These are phyloP conservation scores for Rubia yunnanensis DNA, from an alignment of 257 asterid species.

Conservation along the genomic window DNA sequence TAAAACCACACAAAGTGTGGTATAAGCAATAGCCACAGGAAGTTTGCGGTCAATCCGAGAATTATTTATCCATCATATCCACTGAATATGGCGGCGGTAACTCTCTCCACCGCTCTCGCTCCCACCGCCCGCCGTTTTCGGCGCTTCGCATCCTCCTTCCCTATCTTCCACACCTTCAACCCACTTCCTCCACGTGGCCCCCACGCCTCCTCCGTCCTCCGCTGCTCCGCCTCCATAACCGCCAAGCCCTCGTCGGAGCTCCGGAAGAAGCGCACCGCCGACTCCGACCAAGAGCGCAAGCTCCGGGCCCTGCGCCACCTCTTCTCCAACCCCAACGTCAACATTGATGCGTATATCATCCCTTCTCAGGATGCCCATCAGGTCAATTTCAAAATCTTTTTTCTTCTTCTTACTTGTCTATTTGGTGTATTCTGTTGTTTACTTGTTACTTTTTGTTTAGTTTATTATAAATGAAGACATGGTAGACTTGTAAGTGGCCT, in stretches of 20 bases:
- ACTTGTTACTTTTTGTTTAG: background rate
- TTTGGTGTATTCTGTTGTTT: background rate
- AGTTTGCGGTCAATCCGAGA: background rate
- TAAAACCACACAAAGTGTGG: too few species aligned
- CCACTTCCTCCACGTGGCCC: slow-evolving; percentile 21
- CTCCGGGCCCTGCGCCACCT: slow-evolving; percentile 64
- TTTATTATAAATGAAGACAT: too few species aligned
- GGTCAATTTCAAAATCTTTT: slow-evolving; percentile 25
- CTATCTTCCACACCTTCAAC: slow-evolving; percentile 34
- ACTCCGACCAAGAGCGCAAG: slow-evolving; percentile 45
- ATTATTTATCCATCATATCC: background rate
- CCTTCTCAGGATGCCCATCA: slow-evolving; percentile 99
- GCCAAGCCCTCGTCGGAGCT: slow-evolving; percentile 90
- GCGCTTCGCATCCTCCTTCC: slow-evolving; percentile 29
- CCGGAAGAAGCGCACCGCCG: slow-evolving; percentile 29
- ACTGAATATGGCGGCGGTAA: background rate
- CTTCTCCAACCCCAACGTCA: slow-evolving; percentile 51
- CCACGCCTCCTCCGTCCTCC: slow-evolving; percentile 23
- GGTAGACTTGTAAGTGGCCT: too few species aligned
- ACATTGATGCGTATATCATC: slow-evolving; percentile 80
- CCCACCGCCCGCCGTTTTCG: slow-evolving; percentile 25
- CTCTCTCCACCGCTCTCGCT: slow-evolving; percentile 30
- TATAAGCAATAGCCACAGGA: too few species aligned
- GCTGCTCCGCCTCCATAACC: slow-evolving; percentile 48
- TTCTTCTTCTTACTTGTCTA: background rate